Conservation (phyloP, 192 early-diverging fungal species). For the Allomyces arbusculus region DNA sequence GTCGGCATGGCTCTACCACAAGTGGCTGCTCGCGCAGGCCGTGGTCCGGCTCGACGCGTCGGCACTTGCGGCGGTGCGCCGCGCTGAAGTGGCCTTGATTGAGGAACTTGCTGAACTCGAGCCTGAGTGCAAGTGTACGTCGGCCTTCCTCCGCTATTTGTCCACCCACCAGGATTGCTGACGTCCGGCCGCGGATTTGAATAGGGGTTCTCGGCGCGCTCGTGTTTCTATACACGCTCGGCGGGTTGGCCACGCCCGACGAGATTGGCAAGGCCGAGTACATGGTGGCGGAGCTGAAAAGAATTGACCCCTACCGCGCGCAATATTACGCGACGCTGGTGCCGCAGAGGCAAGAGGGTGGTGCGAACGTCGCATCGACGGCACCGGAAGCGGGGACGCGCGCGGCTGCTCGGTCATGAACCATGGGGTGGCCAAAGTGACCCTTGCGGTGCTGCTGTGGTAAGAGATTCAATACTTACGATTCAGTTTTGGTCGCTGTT, state of each 20-base stretch:
- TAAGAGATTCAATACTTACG: too few relatives aligned
- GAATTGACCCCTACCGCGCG: conserved; percentile 10
- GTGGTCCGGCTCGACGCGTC: conserved; percentile 6
- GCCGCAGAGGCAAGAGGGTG: too few relatives aligned
- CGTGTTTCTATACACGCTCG: conserved; percentile 1
- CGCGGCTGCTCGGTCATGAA: too few relatives aligned
- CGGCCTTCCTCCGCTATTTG: neutral
- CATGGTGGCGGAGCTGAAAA: conserved; percentile 7
- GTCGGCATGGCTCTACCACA: conserved; percentile 90
- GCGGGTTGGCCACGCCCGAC: conserved; percentile 1
- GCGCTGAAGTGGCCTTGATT: conserved; percentile 6
- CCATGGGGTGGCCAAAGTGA: too few relatives aligned
- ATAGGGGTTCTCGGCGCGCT: conserved; percentile 8
- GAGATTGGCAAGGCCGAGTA: conserved; percentile 12
- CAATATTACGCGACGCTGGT: too few relatives aligned
- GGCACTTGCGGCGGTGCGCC: conserved; percentile 5
- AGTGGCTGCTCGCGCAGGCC: conserved; percentile 61
- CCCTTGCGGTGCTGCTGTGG: too few relatives aligned
- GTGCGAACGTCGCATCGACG: too few relatives aligned
- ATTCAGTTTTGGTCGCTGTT: too few relatives aligned
- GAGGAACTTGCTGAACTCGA: conserved; percentile 23
- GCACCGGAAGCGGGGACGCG: too few relatives aligned
- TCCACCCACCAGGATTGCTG: neutral
- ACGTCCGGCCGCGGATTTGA: conserved; percentile 11
- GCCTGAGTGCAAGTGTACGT: conserved; percentile 10